Conservation (phyloP, 176 grass and related monocot species). For the Ensete ventricosum region DNA sequence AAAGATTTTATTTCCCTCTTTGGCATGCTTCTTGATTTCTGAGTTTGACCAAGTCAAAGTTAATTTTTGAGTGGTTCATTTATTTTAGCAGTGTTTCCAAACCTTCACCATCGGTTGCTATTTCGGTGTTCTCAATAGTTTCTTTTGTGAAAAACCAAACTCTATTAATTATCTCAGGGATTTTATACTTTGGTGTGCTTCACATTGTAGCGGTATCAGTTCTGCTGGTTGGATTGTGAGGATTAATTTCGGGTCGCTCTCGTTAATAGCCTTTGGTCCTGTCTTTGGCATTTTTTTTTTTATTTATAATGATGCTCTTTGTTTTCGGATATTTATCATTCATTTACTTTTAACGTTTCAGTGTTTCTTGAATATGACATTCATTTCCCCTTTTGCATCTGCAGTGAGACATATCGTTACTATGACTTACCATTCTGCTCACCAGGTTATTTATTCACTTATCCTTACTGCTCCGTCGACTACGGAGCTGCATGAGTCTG, state of each 20-base stretch:
- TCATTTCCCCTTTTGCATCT: not conserved
- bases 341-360: not conserved
- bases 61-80: no score
- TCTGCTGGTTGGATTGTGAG: no score
- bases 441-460: not conserved
- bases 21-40: not conserved
- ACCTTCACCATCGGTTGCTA: no score
- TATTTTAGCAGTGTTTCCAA: no score
- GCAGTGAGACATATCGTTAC: conserved; percentile 16
- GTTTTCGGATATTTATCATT: not conserved
- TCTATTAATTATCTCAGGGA: no score
- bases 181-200: no score
- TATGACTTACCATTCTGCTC: conserved; percentile 19
- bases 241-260: no score
- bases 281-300: not conserved
- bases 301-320: not conserved
- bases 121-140: no score
- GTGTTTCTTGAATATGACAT: not conserved
- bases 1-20: not conserved
- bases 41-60: no score
- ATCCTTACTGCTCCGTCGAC: not conserved
- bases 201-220: no score
- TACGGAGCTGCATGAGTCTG: not conserved
- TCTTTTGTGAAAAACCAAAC: no score
- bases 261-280: not conserved